These are phyloP conservation scores for Arthroderma sp. DNA, from an alignment of 2,329 filamentous ascomycete genomes.

Conservation along the genomic window DNA sequence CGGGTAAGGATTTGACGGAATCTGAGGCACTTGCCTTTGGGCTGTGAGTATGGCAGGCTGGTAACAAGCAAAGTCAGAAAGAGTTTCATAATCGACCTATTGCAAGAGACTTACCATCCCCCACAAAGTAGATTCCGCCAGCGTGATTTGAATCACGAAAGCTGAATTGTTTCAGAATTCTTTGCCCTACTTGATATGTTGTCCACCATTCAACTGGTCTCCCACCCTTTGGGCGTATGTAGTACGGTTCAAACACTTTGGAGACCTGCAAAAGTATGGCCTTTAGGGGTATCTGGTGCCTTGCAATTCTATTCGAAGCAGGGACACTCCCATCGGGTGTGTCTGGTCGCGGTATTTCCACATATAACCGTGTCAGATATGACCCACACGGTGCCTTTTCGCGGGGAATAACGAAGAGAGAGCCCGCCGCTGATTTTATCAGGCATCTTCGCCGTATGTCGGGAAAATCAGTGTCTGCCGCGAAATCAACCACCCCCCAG, in stretches of 20 bases:
- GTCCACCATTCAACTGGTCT: slow-evolving; percentile 46
- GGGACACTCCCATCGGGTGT: neutral
- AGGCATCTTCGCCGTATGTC: slow-evolving; percentile 71
- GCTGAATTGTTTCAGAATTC: slow-evolving; percentile 46
- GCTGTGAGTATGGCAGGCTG: slow-evolving; percentile 64
- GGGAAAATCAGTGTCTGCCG: slow-evolving; percentile 60
- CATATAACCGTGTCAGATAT: slow-evolving; percentile 57
- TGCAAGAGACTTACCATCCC: slow-evolving; percentile 37
- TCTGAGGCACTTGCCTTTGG: slow-evolving; percentile 38
- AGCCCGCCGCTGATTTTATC: slow-evolving; percentile 60
- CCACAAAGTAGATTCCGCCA: slow-evolving; percentile 59
- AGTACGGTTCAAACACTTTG: slow-evolving; percentile 44
- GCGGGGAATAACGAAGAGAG: slow-evolving; percentile 67
- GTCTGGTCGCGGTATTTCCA: slow-evolving; percentile 19
- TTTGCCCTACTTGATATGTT: slow-evolving; percentile 54
- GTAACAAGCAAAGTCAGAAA: neutral
- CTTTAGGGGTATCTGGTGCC: no score
- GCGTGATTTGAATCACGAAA: slow-evolving; percentile 55
- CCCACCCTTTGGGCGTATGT: slow-evolving; percentile 2
- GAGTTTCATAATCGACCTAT: no score
- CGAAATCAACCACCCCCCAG: slow-evolving; percentile 65
- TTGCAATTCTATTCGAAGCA: neutral
- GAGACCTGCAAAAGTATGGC: no score
- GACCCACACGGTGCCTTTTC: slow-evolving; percentile 49
- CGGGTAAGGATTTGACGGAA: neutral